phyloP scores from a whole-genome alignment of 1,139 yeast genomes.

The Zygoascus sp. region DNA sequence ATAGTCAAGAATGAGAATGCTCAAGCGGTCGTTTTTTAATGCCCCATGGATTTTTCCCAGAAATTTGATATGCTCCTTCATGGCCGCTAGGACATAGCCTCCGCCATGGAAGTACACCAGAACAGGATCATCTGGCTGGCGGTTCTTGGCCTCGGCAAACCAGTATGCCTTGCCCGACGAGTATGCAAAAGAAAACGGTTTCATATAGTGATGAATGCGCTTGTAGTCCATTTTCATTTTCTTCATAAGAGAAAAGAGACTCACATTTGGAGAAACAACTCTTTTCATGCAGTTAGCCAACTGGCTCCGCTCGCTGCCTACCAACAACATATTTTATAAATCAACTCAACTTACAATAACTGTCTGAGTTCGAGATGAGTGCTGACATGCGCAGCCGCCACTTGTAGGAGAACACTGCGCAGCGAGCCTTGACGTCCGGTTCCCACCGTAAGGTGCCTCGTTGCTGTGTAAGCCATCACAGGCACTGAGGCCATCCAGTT shows the following conservation, averaged over 20 bases:
- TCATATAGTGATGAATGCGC: slow-evolving; percentile 1
- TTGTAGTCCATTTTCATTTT: not conserved
- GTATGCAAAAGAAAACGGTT: not conserved
- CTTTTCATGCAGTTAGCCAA: too few relatives aligned
- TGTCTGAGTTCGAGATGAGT: slow-evolving; percentile 4
- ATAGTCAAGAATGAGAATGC: slow-evolving; percentile 40
- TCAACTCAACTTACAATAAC: slow-evolving; percentile 1
- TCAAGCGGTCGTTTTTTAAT: slow-evolving; percentile 27
- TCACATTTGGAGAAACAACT: slow-evolving; percentile 3
- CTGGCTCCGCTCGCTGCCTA: too few relatives aligned
- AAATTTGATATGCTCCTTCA: slow-evolving; percentile 8
- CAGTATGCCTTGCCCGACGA: slow-evolving; percentile 16
- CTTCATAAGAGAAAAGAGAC: not conserved
- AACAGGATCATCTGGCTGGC: slow-evolving; percentile 28
- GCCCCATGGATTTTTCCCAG: slow-evolving; percentile 38
- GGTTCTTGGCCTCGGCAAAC: slow-evolving; percentile 26
- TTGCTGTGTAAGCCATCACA: slow-evolving; percentile 2
- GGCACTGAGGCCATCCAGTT: slow-evolving; percentile 1
- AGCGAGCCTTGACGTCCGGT: slow-evolving; percentile 7
- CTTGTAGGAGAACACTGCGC: slow-evolving; percentile 5
- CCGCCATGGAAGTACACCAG: slow-evolving; percentile 41
- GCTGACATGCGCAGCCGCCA: slow-evolving; percentile 6
- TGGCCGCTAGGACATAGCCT: slow-evolving; percentile 31
- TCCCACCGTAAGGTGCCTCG: slow-evolving; percentile 7
- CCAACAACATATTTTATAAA: too few relatives aligned